Conservation (phyloP, 2,329 filamentous ascomycete genomes). For the Fusarium torulosum region DNA sequence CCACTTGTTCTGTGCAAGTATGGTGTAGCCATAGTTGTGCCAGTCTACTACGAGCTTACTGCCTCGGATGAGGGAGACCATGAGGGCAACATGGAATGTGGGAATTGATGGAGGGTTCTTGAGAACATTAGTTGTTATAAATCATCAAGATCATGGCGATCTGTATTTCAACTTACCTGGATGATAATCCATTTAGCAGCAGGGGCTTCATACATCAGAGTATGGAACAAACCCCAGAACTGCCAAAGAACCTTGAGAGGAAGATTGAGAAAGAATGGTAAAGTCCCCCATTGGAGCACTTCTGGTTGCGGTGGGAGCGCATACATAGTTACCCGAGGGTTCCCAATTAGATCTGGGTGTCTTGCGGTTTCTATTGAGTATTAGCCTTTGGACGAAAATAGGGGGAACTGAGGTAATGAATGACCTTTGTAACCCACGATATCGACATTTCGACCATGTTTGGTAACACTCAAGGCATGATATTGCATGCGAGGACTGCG, state of each 20-base stretch:
- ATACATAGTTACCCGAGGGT: slow-evolving; percentile 77
- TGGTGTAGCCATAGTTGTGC: slow-evolving; percentile 99
- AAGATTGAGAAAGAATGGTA: slow-evolving; percentile 82
- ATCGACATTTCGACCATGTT: slow-evolving; percentile 82
- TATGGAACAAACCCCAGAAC: slow-evolving; percentile 75
- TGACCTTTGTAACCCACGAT: slow-evolving; percentile 88
- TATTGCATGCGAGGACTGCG: slow-evolving; percentile 98
- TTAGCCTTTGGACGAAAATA: slow-evolving; percentile 16
- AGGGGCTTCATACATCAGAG: slow-evolving; percentile 79
- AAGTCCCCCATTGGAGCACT: slow-evolving; percentile 73
- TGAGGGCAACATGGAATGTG: slow-evolving; percentile 80
- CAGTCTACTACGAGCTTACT: slow-evolving; percentile 92
- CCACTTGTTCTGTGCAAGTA: slow-evolving; percentile 75
- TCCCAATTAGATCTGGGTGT: slow-evolving; percentile 80
- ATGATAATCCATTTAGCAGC: slow-evolving; percentile 88
- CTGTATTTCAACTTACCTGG: slow-evolving; percentile 63
- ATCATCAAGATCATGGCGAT: background rate
- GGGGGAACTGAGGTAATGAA: background rate
- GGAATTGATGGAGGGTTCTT: slow-evolving; percentile 96
- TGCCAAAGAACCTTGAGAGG: slow-evolving; percentile 92
- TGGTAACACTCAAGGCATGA: slow-evolving; percentile 91
- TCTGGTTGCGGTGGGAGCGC: slow-evolving; percentile 76
- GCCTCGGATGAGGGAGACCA: slow-evolving; percentile 81
- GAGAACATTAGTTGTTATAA: slow-evolving; percentile 31
- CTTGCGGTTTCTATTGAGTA: slow-evolving; percentile 75